phyloP scores from a whole-genome alignment of 495 filamentous ascomycete genomes.

The Parmelia sp. region DNA sequence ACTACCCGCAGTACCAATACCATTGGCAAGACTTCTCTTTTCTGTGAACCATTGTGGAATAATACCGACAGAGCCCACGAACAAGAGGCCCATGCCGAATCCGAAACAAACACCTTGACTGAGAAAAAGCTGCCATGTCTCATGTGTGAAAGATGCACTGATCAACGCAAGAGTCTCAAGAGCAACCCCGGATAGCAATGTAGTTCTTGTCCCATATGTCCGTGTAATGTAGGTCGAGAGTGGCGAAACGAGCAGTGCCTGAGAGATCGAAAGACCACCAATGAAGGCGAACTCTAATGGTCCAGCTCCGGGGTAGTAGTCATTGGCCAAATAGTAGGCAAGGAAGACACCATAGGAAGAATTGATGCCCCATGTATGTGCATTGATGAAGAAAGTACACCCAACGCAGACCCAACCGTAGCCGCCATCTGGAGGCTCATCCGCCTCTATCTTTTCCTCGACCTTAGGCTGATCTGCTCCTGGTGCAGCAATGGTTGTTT shows the following conservation, averaged over 20 bases:
- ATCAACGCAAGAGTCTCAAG: conserved; percentile 52
- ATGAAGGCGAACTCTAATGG: conserved; percentile 60
- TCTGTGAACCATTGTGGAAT: conserved; percentile 69
- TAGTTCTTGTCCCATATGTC: conserved; percentile 43
- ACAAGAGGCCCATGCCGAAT: conserved; percentile 63
- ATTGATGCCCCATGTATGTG: conserved; percentile 57
- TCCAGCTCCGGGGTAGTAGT: conserved; percentile 48
- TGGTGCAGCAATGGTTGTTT: not conserved
- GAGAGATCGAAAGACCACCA: conserved; percentile 58
- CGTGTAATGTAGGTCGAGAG: conserved; percentile 49
- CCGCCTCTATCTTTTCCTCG: conserved; percentile 16
- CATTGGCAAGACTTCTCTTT: conserved; percentile 61
- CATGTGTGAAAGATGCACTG: conserved; percentile 54
- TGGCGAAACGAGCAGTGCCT: conserved; percentile 54
- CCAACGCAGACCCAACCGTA: conserved; percentile 56
- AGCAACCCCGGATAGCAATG: conserved; percentile 49
- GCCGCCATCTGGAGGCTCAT: conserved; percentile 49
- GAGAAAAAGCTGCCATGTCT: conserved; percentile 64
- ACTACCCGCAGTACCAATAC: conserved; percentile 58
- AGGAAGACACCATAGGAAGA: conserved; percentile 56
- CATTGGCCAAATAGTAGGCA: conserved; percentile 55
- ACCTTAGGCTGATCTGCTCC: conserved; percentile 2
- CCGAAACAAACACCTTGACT: conserved; percentile 68
- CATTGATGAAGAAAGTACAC: conserved; percentile 49
- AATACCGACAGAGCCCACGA: conserved; percentile 54